Conservation (phyloP, 192 early-diverging fungal species). For the Oehlia diaphana region DNA sequence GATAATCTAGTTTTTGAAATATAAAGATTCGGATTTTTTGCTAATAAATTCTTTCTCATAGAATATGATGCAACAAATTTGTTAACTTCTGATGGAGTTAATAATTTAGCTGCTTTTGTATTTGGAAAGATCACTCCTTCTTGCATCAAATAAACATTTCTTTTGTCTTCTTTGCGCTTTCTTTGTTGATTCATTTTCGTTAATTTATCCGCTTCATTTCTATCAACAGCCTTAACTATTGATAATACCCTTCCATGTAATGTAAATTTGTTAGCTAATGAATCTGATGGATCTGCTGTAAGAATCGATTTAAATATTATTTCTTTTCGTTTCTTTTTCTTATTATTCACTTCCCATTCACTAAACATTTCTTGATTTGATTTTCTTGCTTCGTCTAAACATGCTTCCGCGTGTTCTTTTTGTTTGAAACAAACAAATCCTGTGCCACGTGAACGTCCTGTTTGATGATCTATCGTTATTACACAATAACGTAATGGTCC, state of each 20-base stretch:
- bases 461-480: slow-evolving; percentile 80
- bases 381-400: slow-evolving; percentile 70
- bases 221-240: slow-evolving; percentile 77
- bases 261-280: slow-evolving; percentile 56
- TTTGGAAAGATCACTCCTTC: slow-evolving; percentile 91
- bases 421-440: slow-evolving; percentile 89
- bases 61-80: slow-evolving; percentile 84
- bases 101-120: slow-evolving; percentile 68
- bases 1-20: slow-evolving; percentile 87
- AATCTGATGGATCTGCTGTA: slow-evolving; percentile 59
- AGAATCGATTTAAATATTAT: slow-evolving; percentile 58
- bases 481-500: slow-evolving; percentile 77
- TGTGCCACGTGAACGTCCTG: slow-evolving; percentile 88
- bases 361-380: slow-evolving; percentile 46
- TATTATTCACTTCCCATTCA: slow-evolving; percentile 30
- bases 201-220: slow-evolving; percentile 65
- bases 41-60: slow-evolving; percentile 76
- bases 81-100: slow-evolving; percentile 73
- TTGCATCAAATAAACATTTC: slow-evolving; percentile 86
- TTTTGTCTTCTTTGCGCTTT: slow-evolving; percentile 73
- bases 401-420: slow-evolving; percentile 68
- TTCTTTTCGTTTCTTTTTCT: slow-evolving; percentile 59
- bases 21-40: slow-evolving; percentile 85
- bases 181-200: slow-evolving; percentile 56
- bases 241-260: slow-evolving; percentile 84